These are phyloP conservation scores for Dryadomyces quercivorus DNA, from an alignment of 2,329 filamentous ascomycete species.

Conservation along the genomic window DNA sequence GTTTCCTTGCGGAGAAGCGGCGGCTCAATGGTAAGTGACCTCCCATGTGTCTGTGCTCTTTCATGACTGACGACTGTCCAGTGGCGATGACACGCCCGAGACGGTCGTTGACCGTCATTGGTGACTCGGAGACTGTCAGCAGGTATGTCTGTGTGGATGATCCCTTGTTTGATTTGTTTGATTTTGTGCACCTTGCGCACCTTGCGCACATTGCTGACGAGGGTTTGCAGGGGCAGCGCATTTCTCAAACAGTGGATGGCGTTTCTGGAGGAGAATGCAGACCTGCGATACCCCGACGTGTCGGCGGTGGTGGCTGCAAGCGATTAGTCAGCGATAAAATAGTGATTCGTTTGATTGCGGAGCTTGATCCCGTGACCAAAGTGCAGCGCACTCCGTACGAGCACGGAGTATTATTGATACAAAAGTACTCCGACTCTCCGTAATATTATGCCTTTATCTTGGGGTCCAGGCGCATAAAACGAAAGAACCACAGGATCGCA, in stretches of 20 bases:
- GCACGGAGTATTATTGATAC: too few species aligned
- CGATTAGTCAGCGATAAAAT: neutral
- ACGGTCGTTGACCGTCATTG: constrained; percentile 79
- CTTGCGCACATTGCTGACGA: too few species aligned
- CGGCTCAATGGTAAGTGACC: constrained; percentile 63
- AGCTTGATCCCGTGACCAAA: too few species aligned
- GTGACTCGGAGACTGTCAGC: constrained; percentile 86
- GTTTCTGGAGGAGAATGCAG: constrained; percentile 78
- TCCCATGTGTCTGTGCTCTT: neutral
- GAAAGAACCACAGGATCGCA: neutral
- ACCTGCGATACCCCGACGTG: constrained; percentile 76
- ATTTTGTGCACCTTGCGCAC: too few species aligned
- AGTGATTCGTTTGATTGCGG: too few species aligned
- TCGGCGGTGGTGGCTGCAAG: constrained; percentile 19
- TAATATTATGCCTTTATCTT: too few species aligned
- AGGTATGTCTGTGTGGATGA: constrained; percentile 34
- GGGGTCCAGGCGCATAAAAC: neutral
- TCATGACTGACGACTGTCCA: constrained; percentile 21
- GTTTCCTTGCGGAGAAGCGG: constrained; percentile 85
- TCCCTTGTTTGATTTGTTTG: too few species aligned
- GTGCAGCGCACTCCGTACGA: too few species aligned
- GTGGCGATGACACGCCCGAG: constrained; percentile 95
- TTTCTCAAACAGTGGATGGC: constrained; percentile 89
- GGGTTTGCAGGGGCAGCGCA: constrained; percentile 53
- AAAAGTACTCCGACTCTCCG: too few species aligned